A percentile compares a stretch with the other conserved stretches of the same genome.
Evolutionary conservation across 2,329 filamentous ascomycete species (phyloP).

Genomic region (Mycosphaerelloides madeirae): DNA sequence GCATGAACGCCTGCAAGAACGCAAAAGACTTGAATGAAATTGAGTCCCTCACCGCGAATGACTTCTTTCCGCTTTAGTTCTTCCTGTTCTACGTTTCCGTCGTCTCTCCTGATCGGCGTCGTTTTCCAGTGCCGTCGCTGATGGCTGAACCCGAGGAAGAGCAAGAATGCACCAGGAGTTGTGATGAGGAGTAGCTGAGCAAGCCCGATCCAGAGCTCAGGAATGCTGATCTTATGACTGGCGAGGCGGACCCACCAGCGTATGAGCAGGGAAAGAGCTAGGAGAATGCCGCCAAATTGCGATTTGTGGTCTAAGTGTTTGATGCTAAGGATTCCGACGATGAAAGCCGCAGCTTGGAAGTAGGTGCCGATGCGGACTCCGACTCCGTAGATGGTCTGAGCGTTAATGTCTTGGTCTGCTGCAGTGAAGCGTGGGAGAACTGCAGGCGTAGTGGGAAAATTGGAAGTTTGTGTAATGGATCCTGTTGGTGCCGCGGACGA

Average conservation of each 20-base stretch:
- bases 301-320: background rate
- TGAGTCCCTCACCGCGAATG: background rate
- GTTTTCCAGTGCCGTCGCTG: background rate
- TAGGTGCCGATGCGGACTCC: background rate
- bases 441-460: too few species aligned
- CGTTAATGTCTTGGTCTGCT: too few species aligned
- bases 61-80: background rate
- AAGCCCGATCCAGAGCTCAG: background rate
- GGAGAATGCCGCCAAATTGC: background rate
- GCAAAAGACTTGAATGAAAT: background rate
- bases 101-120: background rate
- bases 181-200: background rate
- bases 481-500: too few species aligned
- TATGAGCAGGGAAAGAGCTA: background rate
- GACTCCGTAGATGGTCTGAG: background rate
- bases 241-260: background rate
- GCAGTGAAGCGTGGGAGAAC: too few species aligned
- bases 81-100: too few species aligned
- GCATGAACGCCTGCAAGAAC: too few species aligned
- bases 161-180: background rate
- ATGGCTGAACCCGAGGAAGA: background rate
- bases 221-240: background rate
- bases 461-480: too few species aligned
- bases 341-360: background rate
- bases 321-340: background rate